Evolutionary conservation across 768 basidiomycete species (phyloP), one percentile per base, ranked within the genome.

Genomic region (Stropharia rugosoannulata): DNA sequence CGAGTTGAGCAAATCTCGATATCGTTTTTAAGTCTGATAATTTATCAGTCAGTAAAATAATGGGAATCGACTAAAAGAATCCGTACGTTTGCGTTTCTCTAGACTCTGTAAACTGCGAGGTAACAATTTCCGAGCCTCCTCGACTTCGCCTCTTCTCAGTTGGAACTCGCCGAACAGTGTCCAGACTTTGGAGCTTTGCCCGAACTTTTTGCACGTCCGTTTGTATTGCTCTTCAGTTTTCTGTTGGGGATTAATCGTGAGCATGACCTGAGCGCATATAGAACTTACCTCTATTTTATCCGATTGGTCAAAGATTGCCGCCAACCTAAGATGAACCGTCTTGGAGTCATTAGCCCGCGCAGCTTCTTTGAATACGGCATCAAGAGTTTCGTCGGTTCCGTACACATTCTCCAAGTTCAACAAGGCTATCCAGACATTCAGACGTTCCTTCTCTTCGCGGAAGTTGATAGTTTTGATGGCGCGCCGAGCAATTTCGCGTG

Each of bases 381-480:
- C 94, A 36, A 93, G 69, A 1, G 80, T 82, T 64, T 93, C 85
- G 29, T 90, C 88, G 7, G 87, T 90, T 1, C 97, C 97, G 66
- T 95, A 98, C 12, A 86, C 75, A 62, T 95, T 95, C 75, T 99
- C 97, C 64, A 99, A 67, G 65, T 99, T 99, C 59, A 99, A 81
- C 46, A 96, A 72, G 8, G 96, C 97, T 67, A 96, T 91, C 97
- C 97, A 99, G 40, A 99, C 86, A 65, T 99, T 99, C 59, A 98
- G 72, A 68, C 90, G 93, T 72, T 99, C 97, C 60, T 86, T 86
- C 71, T 99, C 97, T 71, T 99, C 97, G 41, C 96, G 84, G 77
- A 96, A 98, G 66, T 81, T 89, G 73, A 99, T 98, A 10, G 87
- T 88, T 58, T 83, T 78, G 43, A 98, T 77, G 4, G 95, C 96